phyloP scores from a whole-genome alignment of 208 protist genomes.

The Trypanosoma congolense region DNA sequence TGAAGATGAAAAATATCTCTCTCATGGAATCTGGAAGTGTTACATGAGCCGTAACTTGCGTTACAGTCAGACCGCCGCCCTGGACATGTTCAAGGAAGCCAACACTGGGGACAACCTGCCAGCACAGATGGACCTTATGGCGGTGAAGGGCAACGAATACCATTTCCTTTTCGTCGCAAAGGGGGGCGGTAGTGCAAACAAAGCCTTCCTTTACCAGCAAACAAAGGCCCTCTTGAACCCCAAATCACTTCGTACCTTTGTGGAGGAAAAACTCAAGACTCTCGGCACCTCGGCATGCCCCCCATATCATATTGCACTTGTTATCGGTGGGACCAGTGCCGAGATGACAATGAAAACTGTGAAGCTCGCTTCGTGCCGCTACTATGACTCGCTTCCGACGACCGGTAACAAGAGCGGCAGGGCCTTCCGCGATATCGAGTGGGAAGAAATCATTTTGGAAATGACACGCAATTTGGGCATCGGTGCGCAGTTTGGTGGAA shows the following conservation, averaged over 20 bases:
- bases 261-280: conserved; percentile 92
- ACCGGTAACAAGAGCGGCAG: conserved; percentile 86
- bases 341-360: conserved; percentile 98
- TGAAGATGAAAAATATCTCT: conserved; percentile 93
- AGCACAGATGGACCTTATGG: conserved; percentile 96
- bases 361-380: conserved; percentile 92
- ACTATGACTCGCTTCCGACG: conserved; percentile 95
- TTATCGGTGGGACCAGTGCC: conserved; percentile 95
- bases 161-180: conserved; percentile 97
- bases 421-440: conserved; percentile 95
- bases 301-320: conserved; percentile 96
- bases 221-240: conserved; percentile 95
- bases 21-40: conserved; percentile 93
- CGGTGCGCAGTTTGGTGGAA: conserved; percentile 95
- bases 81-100: conserved; percentile 97
- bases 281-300: conserved; percentile 97
- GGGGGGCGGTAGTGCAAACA: conserved; percentile 97
- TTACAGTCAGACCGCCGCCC: conserved; percentile 93
- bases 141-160: conserved; percentile 91
- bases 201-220: conserved; percentile 96
- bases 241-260: conserved; percentile 87
- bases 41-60: conserved; percentile 95
- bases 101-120: conserved; percentile 97
- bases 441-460: conserved; percentile 90
- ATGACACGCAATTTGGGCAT: conserved; percentile 86